phyloP scores from a whole-genome alignment of 129 eudicot species.

The Escallonia rubra region DNA sequence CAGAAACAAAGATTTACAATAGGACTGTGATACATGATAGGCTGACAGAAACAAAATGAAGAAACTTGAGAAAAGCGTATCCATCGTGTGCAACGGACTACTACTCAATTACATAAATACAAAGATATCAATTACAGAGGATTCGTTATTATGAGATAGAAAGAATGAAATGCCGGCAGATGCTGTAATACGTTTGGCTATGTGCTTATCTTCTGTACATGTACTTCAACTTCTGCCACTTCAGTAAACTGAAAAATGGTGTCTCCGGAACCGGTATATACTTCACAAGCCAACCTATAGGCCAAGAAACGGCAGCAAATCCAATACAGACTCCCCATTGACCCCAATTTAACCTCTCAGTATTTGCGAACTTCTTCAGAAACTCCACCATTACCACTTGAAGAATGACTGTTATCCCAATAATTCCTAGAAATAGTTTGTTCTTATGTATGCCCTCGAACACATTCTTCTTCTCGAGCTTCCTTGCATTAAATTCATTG shows the following conservation, averaged over 20 bases:
- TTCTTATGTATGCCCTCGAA: slow-evolving; percentile 8
- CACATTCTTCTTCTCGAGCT: slow-evolving; percentile 3
- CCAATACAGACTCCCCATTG: slow-evolving; percentile 17
- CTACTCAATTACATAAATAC: too few species aligned
- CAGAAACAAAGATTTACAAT: too few species aligned
- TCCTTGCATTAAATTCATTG: slow-evolving; percentile 7
- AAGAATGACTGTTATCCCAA: slow-evolving; percentile 5
- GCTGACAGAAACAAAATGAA: too few species aligned
- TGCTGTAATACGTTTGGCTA: too few species aligned
- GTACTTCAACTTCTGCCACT: neutral
- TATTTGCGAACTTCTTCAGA: slow-evolving; percentile 11
- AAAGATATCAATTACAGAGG: too few species aligned
- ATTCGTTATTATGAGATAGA: too few species aligned
- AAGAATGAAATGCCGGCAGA: too few species aligned
- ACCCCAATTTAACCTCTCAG: slow-evolving; percentile 9
- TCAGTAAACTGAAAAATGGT: slow-evolving; percentile 4
- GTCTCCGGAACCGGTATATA: slow-evolving; percentile 10
- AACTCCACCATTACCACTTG: slow-evolving; percentile 10
- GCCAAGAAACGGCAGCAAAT: slow-evolving; percentile 8
- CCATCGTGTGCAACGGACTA: too few species aligned
- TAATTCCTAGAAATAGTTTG: neutral
- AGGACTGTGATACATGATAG: too few species aligned
- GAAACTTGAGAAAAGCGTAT: too few species aligned
- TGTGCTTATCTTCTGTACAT: neutral
- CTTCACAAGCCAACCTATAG: slow-evolving; percentile 4